Conservation (phyloP, 305 asterid species). For the Fraxinus sp. region DNA sequence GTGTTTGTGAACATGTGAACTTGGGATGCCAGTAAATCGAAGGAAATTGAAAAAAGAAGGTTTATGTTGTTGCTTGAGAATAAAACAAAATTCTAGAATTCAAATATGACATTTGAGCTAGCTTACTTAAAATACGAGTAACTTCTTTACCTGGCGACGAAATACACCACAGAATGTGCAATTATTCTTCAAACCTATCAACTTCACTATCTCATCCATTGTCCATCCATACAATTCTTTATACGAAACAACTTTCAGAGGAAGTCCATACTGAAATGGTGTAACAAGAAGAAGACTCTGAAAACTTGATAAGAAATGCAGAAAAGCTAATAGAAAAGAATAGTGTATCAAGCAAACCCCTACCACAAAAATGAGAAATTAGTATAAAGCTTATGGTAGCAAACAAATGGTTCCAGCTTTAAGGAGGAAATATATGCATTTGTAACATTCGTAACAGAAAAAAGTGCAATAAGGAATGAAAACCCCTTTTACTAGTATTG, state of each 20-base stretch:
- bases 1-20: background rate
- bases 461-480: background rate
- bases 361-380: background rate
- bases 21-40: background rate
- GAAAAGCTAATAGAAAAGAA: constrained; percentile 2
- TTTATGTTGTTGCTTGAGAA: background rate
- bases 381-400: background rate
- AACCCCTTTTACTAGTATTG: background rate
- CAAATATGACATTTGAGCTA: background rate
- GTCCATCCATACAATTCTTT: constrained; percentile 97
- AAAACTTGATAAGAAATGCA: constrained; percentile 9
- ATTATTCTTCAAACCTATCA: constrained; percentile 91
- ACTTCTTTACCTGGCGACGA: constrained; percentile 82
- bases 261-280: constrained; percentile 77
- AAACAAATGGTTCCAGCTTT: background rate
- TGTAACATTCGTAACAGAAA: background rate
- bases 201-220: constrained; percentile 98
- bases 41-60: background rate
- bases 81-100: background rate
- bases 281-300: constrained; percentile 12
- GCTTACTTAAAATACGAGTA: constrained; percentile 3
- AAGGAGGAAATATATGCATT: constrained; percentile 4
- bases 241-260: constrained; percentile 89
- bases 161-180: constrained; percentile 98
- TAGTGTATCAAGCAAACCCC: background rate